A percentile compares a stretch with the other conserved stretches of the same genome.
These are phyloP conservation scores for Podaxis mareebaensis DNA, from an alignment of 768 basidiomycete genomes.

Conservation along the genomic window DNA sequence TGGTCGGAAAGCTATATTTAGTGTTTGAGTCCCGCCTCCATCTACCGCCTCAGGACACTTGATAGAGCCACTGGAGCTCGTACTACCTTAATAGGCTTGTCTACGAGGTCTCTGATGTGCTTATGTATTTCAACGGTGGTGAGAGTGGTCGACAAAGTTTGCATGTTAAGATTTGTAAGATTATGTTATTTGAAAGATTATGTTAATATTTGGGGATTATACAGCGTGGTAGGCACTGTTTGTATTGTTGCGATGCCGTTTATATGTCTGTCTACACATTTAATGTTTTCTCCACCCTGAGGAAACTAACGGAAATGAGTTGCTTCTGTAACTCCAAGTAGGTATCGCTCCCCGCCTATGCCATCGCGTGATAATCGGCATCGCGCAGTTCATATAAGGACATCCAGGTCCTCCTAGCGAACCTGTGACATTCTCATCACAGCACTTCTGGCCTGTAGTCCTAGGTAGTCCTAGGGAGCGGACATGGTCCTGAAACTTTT, in stretches of 20 bases:
- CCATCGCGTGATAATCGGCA: neutral
- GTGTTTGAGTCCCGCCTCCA: too few species aligned
- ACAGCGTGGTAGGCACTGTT: too few species aligned
- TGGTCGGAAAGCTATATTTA: neutral
- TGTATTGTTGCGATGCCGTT: too few species aligned
- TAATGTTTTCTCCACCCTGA: too few species aligned
- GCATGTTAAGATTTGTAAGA: too few species aligned
- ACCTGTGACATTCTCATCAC: neutral
- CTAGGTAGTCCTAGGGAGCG: too few species aligned
- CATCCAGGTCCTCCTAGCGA: neutral
- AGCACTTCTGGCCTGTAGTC: too few species aligned
- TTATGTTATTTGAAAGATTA: too few species aligned
- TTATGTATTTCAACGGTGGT: neutral
- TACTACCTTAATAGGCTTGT: neutral
- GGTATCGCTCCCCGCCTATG: neutral
- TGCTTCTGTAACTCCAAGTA: neutral
- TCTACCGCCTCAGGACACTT: neutral
- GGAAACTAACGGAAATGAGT: neutral
- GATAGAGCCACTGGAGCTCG: neutral
- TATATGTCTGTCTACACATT: too few species aligned
- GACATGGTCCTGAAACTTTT: too few species aligned
- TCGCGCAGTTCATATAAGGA: neutral
- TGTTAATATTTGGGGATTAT: too few species aligned
- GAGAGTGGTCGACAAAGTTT: too few species aligned
- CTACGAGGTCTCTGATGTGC: neutral